phyloP scores from a whole-genome alignment of 1,284 basidiomycete species.

The Golubevia pallescens region DNA sequence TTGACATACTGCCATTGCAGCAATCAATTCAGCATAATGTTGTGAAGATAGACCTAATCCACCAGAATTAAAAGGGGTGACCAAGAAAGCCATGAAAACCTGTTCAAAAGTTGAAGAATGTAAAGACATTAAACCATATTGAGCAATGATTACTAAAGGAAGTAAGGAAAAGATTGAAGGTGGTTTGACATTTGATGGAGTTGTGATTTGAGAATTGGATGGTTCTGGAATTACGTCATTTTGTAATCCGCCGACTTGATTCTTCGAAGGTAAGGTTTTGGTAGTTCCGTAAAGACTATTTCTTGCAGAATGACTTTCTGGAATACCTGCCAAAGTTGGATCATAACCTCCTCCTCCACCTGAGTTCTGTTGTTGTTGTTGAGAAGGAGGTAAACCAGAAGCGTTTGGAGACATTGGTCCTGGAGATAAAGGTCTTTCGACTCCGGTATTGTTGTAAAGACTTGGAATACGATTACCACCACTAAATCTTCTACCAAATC shows the following conservation, averaged over 20 bases:
- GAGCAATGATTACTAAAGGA: constrained; percentile 54
- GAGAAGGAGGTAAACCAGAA: constrained; percentile 1
- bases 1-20: constrained; percentile 53
- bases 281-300: constrained; percentile 2
- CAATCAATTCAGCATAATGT: constrained; percentile 63
- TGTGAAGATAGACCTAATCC: constrained; percentile 59
- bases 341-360: constrained; percentile 25
- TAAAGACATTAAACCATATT: constrained; percentile 58
- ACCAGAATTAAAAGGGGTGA: constrained; percentile 53
- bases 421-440: constrained; percentile 23
- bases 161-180: constrained; percentile 37
- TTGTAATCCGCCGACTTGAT: too few species aligned
- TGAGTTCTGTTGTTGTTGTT: neutral
- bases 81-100: constrained; percentile 64
- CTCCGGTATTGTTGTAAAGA: constrained; percentile 44
- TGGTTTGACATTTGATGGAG: neutral
- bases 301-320: constrained; percentile 7
- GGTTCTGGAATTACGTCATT: constrained; percentile 3
- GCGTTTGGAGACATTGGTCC: neutral
- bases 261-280: neutral
- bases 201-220: neutral
- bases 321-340: constrained; percentile 48
- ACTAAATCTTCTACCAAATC: constrained; percentile 26
- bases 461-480: constrained; percentile 33
- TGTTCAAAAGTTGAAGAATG: constrained; percentile 63